Conservation (phyloP, 2,329 filamentous ascomycete genomes). For the Juglanconis juglandina region DNA sequence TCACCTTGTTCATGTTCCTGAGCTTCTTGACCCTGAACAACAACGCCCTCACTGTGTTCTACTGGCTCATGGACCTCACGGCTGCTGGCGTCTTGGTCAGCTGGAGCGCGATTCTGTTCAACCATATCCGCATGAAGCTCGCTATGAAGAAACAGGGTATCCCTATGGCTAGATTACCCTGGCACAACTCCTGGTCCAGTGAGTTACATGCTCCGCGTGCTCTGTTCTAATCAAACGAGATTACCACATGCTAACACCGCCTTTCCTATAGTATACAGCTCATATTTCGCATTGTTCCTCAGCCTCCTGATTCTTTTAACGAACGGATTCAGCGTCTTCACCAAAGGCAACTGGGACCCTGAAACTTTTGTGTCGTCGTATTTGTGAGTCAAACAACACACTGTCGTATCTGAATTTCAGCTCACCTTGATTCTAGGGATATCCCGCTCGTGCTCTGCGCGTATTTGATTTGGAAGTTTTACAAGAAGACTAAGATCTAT, state of each 20-base stretch:
- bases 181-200: slow-evolving; percentile 63
- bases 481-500: slow-evolving; percentile 58
- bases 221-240: background rate
- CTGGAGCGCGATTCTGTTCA: slow-evolving; percentile 59
- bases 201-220: slow-evolving; percentile 26
- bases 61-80: slow-evolving; percentile 61
- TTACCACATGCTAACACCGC: background rate
- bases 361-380: slow-evolving; percentile 60
- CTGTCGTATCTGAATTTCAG: background rate
- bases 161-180: slow-evolving; percentile 47
- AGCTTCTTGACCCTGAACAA: slow-evolving; percentile 57
- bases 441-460: slow-evolving; percentile 56
- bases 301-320: slow-evolving; percentile 66
- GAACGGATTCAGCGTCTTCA: slow-evolving; percentile 64
- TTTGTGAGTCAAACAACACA: slow-evolving; percentile 42
- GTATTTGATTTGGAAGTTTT: slow-evolving; percentile 62
- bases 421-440: slow-evolving; percentile 38
- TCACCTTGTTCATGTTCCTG: slow-evolving; percentile 52
- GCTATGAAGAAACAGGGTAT: slow-evolving; percentile 56
- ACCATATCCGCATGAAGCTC: slow-evolving; percentile 54
- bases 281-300: slow-evolving; percentile 57
- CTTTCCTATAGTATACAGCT: slow-evolving; percentile 49
- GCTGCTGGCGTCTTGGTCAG: slow-evolving; percentile 61
- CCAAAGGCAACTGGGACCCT: slow-evolving; percentile 54
- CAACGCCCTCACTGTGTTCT: slow-evolving; percentile 60